Conservation (phyloP, 352 stramenopile species). For the Pythium pectinolyticum region DNA sequence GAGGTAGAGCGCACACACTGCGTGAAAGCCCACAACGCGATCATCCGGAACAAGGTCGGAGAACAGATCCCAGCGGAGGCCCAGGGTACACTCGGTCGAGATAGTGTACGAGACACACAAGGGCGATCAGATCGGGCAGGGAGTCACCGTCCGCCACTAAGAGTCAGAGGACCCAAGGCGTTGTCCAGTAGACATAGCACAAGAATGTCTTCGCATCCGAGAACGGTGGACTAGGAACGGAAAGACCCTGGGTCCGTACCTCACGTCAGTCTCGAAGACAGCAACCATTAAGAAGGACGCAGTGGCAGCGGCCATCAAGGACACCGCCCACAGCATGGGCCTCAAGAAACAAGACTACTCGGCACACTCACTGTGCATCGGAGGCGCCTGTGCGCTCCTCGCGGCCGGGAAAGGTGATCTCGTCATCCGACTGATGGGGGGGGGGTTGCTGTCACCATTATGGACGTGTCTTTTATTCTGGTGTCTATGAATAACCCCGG, state of each 20-base stretch:
- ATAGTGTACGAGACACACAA: slow-evolving; percentile 12
- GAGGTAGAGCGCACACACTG: not conserved
- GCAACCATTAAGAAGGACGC: slow-evolving; percentile 20
- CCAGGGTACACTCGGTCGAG: not conserved
- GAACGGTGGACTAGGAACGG: not conserved
- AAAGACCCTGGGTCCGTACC: slow-evolving; percentile 6
- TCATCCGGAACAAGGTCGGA: not conserved
- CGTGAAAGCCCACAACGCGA: slow-evolving; percentile 8
- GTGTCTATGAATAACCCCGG: too few relatives aligned
- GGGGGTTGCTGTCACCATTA: too few relatives aligned
- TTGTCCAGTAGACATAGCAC: slow-evolving; percentile 18
- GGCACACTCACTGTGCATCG: slow-evolving; percentile 24
- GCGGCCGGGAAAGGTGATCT: slow-evolving; percentile 25
- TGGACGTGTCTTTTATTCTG: too few relatives aligned
- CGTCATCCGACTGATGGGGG: slow-evolving; percentile 22
- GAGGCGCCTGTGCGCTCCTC: slow-evolving; percentile 23
- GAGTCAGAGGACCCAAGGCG: not conserved
- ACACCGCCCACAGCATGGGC: slow-evolving; percentile 16
- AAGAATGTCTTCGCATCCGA: slow-evolving; percentile 14
- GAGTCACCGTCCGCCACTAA: slow-evolving; percentile 18
- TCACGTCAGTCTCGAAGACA: slow-evolving; percentile 5
- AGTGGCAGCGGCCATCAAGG: slow-evolving; percentile 20
- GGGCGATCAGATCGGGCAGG: slow-evolving; percentile 2
- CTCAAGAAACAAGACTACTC: slow-evolving; percentile 20
- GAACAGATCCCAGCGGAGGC: not conserved